Base-by-base conservation (phyloP, 2,329 filamentous ascomycete species). In the Trichoderma sp. region DNA sequence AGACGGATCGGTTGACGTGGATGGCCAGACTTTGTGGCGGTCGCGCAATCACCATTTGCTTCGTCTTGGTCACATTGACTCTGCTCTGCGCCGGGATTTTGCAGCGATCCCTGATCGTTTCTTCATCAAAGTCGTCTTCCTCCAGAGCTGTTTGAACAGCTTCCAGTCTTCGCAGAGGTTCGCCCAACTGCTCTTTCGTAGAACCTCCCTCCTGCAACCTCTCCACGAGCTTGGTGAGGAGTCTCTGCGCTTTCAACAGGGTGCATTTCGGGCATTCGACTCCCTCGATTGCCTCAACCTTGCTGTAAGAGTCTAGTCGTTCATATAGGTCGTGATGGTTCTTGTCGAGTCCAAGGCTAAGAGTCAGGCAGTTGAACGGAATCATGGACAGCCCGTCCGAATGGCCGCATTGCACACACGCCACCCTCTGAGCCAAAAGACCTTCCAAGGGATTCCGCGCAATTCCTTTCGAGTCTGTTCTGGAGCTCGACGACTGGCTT, bases 211-310 rank as follows among this genome's bases (percentile, higher is more conserved):
- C 81, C 41, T 82, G 82, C 59, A 84, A 81, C 75, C 83, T 84
- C 24, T 87, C 83, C 2, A 89, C 79, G 1, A 92, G 80, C 9
- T 84, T 85, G 1, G 83, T 84, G 65, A 92, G 82, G 1, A 90
- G 82, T 9, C 83, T 82, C 75, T 88, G 86, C 21, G 86, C 85
- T 74, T 89, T 89, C 9, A 95, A 84, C 1, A 98, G 88, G 0
- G 96, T 98, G 84, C 97, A 99, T 80, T 96, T 97, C 18, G 92
- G 90, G 83, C 97, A 99, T 81, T 98, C 93, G 2, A 98, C 95
- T 0, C 94, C 95, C 78, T 95, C 92, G 75, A 99, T 98, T 2
- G 90, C 88, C 82, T 98, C 97, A 9, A 98, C 88, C 14, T 91
- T 90, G 33, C 94, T 97, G 82, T 96, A 98, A 27, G 95, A 92